Evolutionary conservation across 106 monocot species (phyloP), one percentile per base, ranked within the genome.

Genomic region (Allium fistulosum): DNA sequence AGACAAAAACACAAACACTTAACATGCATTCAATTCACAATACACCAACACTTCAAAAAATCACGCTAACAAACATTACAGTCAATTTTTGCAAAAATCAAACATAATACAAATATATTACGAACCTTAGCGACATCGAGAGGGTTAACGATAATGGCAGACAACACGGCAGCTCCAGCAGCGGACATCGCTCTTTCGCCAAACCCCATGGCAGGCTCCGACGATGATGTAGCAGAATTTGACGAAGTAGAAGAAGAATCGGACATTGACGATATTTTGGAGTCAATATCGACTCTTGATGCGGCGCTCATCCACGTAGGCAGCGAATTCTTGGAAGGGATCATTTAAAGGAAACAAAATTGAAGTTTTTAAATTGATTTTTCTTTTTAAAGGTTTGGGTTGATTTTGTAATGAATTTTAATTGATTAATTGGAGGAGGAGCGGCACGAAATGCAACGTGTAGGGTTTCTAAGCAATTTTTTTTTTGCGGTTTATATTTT

Each of bases 111-210:
- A 9, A 67, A 67, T 15, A 49, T 51, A 49, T 7, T 10, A 10
- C 27, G 11, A 26, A 87, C 97, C 97, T 99, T 99, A 12, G 85
- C 92, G 50, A 99, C 89, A 57, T 99, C 97, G 15, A 99, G 89
- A 37, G 97, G 97, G 13, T 99, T 99, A 45, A 99, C 89, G 49
- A 99, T 74, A 48, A 99, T 76, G 2, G 97, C 92, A 6, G 92
- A 99, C 46, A 99, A 67, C 51, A 99, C 74, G 10, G 97, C 92
- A 26, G 97, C 92, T 12, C 97, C 97, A 4, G 89, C 89, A 10
- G 97, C 97, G 0, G 97, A 89, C 17, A 89, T 46, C 12, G 97
- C 74, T 16, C 97, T 69, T 77, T 92, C 92, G 26, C 71, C 80
- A 46, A 90, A 81, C 10, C 83, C 79, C 82, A 99, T 76, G 7